Base-by-base conservation (phyloP, 1,139 yeast species). In the Candida neerlandica region DNA sequence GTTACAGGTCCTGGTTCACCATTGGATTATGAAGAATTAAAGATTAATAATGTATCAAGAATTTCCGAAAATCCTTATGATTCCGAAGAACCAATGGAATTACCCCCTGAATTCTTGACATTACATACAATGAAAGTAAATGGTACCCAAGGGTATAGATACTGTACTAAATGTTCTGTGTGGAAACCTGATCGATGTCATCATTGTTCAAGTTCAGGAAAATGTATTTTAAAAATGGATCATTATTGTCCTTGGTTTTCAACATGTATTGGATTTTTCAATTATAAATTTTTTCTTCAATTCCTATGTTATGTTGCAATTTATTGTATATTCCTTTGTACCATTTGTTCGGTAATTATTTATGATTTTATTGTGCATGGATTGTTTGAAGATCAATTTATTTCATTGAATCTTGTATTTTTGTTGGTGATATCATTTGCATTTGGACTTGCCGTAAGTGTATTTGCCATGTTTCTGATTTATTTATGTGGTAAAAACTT, bases 181-280 rank as follows among this genome's bases (percentile, higher is more conserved):
- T 91, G 97, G 96, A 94, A 94, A 64, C 99, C 99, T 0, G 98
- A 94, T 65, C 71, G 99, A 50, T 80, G 89, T 51, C 99, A 94
- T 63, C 98, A 94, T 66, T 94, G 99, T 53, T 85, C 89, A 0
- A 69, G 81, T 16, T 82, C 94, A 55, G 79, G 82, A 10, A 71
- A 69, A 49, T 94, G 99, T 66, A 77, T 89, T 1, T 74, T 94
- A 49, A 74, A 80, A 54, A 86, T 86, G 94, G 95, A 87, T 68
- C 99, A 94, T 63, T 96, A 89, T 67, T 94, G 99, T 64, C 98
- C 99, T 0, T 94, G 99, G 99, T 91, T 92, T 65, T 84, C 96
- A 1, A 75, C 82, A 5, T 92, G 99, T 65, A 81, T 95, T 52
- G 99, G 99, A 0, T 86, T 79, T 67, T 70, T 70, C 43, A 92